Conservation (phyloP, 2,329 filamentous ascomycete genomes). For the Phialophora expanda region DNA sequence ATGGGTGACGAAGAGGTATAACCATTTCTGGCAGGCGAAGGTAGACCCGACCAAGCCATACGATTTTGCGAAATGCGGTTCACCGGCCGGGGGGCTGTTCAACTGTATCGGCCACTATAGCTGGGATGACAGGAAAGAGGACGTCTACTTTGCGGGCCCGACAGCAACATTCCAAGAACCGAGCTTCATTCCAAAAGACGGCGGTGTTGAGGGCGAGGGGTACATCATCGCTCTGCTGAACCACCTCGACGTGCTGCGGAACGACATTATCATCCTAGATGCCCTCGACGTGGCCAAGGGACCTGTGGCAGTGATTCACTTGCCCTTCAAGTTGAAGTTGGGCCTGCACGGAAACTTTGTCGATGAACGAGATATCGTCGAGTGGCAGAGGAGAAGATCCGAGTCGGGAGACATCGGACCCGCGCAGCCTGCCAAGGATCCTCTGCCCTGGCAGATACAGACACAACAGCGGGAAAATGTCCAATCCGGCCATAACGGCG, state of each 20-base stretch:
- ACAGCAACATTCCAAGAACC: conserved; percentile 44
- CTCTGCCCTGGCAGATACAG: conserved; percentile 32
- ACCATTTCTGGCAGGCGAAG: conserved; percentile 55
- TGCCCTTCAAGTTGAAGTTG: conserved; percentile 45
- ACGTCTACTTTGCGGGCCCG: conserved; percentile 42
- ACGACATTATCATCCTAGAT: conserved; percentile 47
- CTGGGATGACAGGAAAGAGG: conserved; percentile 36
- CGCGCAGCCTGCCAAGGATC: conserved; percentile 27
- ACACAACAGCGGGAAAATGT: conserved; percentile 7
- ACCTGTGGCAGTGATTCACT: conserved; percentile 43
- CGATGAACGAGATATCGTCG: conserved; percentile 32
- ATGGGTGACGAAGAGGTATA: conserved; percentile 51
- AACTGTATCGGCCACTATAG: conserved; percentile 37
- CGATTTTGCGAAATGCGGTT: conserved; percentile 41
- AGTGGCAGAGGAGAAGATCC: conserved; percentile 27
- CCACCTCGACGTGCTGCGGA: conserved; percentile 48
- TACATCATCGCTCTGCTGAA: conserved; percentile 44
- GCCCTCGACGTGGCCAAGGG: conserved; percentile 42
- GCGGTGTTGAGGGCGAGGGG: conserved; percentile 43
- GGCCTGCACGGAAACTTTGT: conserved; percentile 47
- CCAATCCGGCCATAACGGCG: conserved; percentile 3
- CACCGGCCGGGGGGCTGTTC: conserved; percentile 38
- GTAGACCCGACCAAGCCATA: conserved; percentile 42
- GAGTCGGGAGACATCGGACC: conserved; percentile 29
- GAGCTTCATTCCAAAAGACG: conserved; percentile 41